Conservation (phyloP, 257 asterid genomes). For the Osmanthus fragrans region DNA sequence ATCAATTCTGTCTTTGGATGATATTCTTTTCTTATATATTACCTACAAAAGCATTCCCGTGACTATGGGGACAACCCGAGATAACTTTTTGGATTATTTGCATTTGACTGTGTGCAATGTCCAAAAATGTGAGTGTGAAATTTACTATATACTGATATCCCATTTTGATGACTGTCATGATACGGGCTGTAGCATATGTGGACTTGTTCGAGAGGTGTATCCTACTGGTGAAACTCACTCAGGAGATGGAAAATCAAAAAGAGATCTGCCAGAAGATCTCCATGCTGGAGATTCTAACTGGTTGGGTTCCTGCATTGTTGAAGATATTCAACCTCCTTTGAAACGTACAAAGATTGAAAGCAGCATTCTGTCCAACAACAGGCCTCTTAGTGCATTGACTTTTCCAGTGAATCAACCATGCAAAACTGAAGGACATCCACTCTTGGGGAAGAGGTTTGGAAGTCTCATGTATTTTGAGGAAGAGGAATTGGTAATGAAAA, state of each 20-base stretch:
- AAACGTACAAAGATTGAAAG: conserved; percentile 46
- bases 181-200: conserved; percentile 35
- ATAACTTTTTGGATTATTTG: conserved; percentile 33
- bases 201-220: conserved; percentile 28
- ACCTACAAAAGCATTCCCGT: conserved; percentile 21
- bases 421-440: neutral
- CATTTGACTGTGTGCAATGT: conserved; percentile 36
- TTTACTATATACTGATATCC: conserved; percentile 23
- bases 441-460: conserved; percentile 18
- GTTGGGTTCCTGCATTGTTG: neutral
- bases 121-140: conserved; percentile 38
- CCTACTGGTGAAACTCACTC: conserved; percentile 2
- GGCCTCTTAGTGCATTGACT: conserved; percentile 26
- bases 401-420: conserved; percentile 1
- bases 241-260: conserved; percentile 27
- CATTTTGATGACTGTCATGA: conserved; percentile 46
- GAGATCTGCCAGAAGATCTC: conserved; percentile 20
- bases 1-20: conserved; percentile 21
- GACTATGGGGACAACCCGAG: conserved; percentile 27
- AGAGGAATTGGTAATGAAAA: conserved; percentile 14
- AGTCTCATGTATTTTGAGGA: conserved; percentile 15
- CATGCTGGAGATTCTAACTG: conserved; percentile 19
- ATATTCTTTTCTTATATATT: conserved; percentile 32
- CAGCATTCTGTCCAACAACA: conserved; percentile 23
- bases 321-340: conserved; percentile 30